A percentile compares a stretch with the other conserved stretches of the same genome.
Conservation (phyloP, 2,329 filamentous ascomycete species). For the Plenodomus lindquistii region DNA sequence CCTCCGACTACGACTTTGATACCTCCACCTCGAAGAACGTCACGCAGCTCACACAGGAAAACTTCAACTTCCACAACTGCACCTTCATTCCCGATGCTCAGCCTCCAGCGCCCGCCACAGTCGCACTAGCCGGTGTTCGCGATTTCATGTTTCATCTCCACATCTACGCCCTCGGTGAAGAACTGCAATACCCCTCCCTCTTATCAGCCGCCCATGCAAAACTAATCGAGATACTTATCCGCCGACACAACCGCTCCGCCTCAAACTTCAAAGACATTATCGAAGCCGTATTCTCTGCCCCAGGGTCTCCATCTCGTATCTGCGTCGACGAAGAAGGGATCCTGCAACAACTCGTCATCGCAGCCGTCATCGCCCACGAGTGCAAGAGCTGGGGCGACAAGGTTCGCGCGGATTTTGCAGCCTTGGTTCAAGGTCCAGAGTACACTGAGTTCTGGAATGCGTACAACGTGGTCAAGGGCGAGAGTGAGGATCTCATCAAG, state of each 20-base stretch:
- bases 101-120: neutral
- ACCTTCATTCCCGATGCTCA: neutral
- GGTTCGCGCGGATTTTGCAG: neutral
- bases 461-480: slow-evolving; percentile 1
- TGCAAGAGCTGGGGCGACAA: neutral
- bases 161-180: slow-evolving; percentile 15
- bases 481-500: slow-evolving; percentile 1
- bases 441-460: slow-evolving; percentile 2
- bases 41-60: neutral
- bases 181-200: slow-evolving; percentile 9
- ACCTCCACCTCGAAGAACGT: neutral
- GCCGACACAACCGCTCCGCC: neutral
- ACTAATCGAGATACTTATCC: slow-evolving; percentile 1
- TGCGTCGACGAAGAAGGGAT: slow-evolving; percentile 6
- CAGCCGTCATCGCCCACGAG: slow-evolving; percentile 1
- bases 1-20: slow-evolving; percentile 10
- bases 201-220: slow-evolving; percentile 2
- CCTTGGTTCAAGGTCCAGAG: neutral
- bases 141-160: slow-evolving; percentile 9
- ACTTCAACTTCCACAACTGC: slow-evolving; percentile 5
- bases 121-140: slow-evolving; percentile 3
- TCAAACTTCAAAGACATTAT: neutral
- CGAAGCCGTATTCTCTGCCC: slow-evolving; percentile 1
- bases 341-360: slow-evolving; percentile 5
- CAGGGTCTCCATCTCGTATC: neutral